phyloP scores from a whole-genome alignment of 1,284 basidiomycete genomes.

The Sanghuangporus baumii region DNA sequence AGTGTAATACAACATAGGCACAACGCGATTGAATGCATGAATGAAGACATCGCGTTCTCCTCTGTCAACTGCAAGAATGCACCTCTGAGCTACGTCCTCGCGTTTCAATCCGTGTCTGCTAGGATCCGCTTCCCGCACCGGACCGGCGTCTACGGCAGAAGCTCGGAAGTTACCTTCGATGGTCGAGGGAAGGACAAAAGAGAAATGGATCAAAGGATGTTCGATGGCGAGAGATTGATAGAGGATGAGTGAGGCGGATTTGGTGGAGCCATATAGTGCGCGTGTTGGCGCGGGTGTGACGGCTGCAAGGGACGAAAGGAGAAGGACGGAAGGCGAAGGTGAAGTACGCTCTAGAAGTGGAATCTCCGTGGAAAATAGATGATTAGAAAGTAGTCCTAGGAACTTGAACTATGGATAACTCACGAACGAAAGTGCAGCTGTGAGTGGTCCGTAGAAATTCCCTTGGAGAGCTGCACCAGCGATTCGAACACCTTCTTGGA shows the following conservation, averaged over 20 bases:
- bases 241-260: constrained; percentile 73
- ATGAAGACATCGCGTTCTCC: constrained; percentile 52
- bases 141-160: constrained; percentile 64
- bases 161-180: constrained; percentile 77
- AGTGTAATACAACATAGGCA: constrained; percentile 57
- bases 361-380: constrained; percentile 42
- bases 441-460: constrained; percentile 62
- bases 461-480: constrained; percentile 48
- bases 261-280: constrained; percentile 80
- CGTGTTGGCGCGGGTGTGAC: constrained; percentile 84
- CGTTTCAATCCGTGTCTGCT: constrained; percentile 51
- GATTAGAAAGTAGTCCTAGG: not conserved
- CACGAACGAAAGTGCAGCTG: constrained; percentile 63
- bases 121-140: constrained; percentile 46
- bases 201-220: constrained; percentile 59
- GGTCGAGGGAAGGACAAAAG: constrained; percentile 52
- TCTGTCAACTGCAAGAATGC: constrained; percentile 52
- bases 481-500: constrained; percentile 47
- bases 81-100: constrained; percentile 48
- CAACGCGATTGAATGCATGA: constrained; percentile 33
- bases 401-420: constrained; percentile 27
- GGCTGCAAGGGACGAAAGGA: constrained; percentile 78
- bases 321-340: constrained; percentile 64
- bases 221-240: constrained; percentile 80
- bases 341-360: constrained; percentile 73